A percentile compares a stretch with the other conserved stretches of the same genome.
phyloP scores from a whole-genome alignment of 1,284 basidiomycete species.

The Kalmanozyma brasiliensis region DNA sequence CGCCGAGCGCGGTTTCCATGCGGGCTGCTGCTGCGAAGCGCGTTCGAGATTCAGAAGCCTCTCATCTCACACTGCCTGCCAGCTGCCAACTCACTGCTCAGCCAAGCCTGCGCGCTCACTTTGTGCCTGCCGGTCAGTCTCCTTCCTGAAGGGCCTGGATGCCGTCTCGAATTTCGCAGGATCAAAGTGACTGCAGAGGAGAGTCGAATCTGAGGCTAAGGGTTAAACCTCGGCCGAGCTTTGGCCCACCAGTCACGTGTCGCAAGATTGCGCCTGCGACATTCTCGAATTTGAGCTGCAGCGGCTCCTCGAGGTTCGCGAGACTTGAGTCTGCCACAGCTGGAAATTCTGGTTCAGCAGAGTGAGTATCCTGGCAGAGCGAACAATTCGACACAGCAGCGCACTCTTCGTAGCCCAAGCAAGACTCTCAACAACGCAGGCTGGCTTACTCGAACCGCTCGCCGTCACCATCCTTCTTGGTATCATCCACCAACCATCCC shows the following conservation, averaged over 20 bases:
- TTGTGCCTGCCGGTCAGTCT: background rate
- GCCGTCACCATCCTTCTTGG: constrained; percentile 47
- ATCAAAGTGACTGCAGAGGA: too few relatives aligned
- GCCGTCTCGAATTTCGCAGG: constrained; percentile 1
- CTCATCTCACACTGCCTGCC: background rate
- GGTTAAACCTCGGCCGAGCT: constrained; percentile 10
- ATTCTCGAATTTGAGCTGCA: too few relatives aligned
- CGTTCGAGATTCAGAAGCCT: constrained; percentile 1
- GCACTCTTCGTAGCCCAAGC: constrained; percentile 2
- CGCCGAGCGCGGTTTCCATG: constrained; percentile 19
- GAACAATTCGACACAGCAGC: background rate
- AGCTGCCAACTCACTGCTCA: too few relatives aligned
- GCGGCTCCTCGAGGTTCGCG: too few relatives aligned
- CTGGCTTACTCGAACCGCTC: constrained; percentile 42
- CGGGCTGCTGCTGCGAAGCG: constrained; percentile 8
- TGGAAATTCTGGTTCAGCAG: constrained; percentile 10
- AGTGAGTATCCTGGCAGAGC: constrained; percentile 7
- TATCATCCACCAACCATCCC: constrained; percentile 52
- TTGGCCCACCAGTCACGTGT: too few relatives aligned
- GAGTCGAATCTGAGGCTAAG: background rate
- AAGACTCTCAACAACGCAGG: background rate
- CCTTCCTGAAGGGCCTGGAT: background rate
- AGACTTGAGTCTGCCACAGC: background rate
- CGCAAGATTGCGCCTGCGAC: too few relatives aligned
- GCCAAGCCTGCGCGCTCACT: background rate